phyloP scores from a whole-genome alignment of 148 eudicot genomes.

The Euryodendron excelsum region DNA sequence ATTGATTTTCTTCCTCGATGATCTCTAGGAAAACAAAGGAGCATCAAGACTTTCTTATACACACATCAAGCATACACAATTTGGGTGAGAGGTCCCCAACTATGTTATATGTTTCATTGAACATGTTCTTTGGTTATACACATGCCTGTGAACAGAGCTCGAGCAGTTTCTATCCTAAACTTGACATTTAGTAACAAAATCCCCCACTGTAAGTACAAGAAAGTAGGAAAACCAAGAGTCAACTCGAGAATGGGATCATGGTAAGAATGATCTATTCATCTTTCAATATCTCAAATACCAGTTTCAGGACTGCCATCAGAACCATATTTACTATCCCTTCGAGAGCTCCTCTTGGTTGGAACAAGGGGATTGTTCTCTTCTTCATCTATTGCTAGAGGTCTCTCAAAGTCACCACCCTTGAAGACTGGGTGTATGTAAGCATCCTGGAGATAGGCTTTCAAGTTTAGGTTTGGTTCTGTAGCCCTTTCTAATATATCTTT shows the following conservation, averaged over 20 bases:
- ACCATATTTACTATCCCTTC: slow-evolving; percentile 40
- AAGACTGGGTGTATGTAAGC: slow-evolving; percentile 85
- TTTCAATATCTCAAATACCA: neutral
- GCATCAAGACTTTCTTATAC: too few relatives aligned
- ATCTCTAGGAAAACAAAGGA: too few relatives aligned
- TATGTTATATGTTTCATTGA: too few relatives aligned
- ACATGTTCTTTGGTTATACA: too few relatives aligned
- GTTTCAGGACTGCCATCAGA: slow-evolving; percentile 28
- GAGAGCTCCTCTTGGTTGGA: slow-evolving; percentile 68
- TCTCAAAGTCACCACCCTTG: slow-evolving; percentile 47
- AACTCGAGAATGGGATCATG: neutral
- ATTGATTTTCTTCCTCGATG: too few relatives aligned
- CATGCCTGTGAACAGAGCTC: too few relatives aligned
- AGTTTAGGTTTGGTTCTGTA: slow-evolving; percentile 73
- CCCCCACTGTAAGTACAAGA: neutral
- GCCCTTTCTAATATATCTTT: slow-evolving; percentile 88
- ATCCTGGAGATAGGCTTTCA: slow-evolving; percentile 70
- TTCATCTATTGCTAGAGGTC: slow-evolving; percentile 35
- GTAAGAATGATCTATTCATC: neutral
- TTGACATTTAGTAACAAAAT: too few relatives aligned
- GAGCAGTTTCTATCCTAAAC: too few relatives aligned
- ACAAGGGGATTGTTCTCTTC: slow-evolving; percentile 75
- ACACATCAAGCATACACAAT: too few relatives aligned
- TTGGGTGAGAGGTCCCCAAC: too few relatives aligned
- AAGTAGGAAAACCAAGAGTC: neutral